phyloP scores from a whole-genome alignment of 495 filamentous ascomycete genomes.

The Lophiotrema nucula region DNA sequence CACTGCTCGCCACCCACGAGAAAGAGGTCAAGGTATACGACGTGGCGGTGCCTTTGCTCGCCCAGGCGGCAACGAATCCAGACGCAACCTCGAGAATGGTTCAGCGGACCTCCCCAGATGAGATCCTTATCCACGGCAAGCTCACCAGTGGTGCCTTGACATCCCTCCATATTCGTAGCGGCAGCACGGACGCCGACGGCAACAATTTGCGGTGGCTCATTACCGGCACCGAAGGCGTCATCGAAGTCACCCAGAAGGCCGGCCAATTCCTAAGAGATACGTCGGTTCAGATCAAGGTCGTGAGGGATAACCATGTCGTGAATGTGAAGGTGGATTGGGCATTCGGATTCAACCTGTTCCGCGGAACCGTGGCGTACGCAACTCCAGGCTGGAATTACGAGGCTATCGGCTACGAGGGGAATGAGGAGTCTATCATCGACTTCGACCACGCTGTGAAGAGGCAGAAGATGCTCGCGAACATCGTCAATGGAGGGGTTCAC shows the following conservation, averaged over 20 bases:
- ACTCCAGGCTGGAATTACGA: slow-evolving; percentile 9
- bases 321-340: slow-evolving; percentile 7
- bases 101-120: background rate
- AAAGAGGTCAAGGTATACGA: slow-evolving; percentile 11
- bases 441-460: slow-evolving; percentile 6
- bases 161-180: background rate
- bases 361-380: background rate
- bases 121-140: background rate
- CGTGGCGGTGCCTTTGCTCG: background rate
- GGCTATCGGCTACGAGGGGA: slow-evolving; percentile 4
- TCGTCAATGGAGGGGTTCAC: background rate
- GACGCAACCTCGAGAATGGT: background rate
- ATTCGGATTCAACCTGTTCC: background rate
- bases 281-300: background rate
- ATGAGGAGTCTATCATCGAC: background rate
- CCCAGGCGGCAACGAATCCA: background rate
- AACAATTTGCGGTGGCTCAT: background rate
- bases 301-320: background rate
- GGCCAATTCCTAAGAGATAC: background rate
- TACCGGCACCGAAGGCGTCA: slow-evolving; percentile 3
- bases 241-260: background rate
- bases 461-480: slow-evolving; percentile 4
- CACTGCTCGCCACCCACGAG: background rate
- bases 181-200: background rate
- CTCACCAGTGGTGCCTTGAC: background rate